These are phyloP conservation scores for Cystobasidiopsis lactophilus DNA, from an alignment of 768 basidiomycete species.

Conservation along the genomic window DNA sequence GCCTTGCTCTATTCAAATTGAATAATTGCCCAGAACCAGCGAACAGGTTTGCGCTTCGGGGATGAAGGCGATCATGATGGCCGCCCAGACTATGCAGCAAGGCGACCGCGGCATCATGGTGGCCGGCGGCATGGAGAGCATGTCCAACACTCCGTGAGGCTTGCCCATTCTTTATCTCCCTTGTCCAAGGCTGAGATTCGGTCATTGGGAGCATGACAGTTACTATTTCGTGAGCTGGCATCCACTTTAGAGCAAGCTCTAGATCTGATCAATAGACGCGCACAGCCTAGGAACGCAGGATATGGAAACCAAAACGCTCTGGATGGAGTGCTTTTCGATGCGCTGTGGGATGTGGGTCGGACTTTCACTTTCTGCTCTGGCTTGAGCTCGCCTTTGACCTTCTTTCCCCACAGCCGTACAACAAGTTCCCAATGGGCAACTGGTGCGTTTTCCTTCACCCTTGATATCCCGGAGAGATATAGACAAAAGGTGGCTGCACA, in stretches of 20 bases:
- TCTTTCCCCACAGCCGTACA: not conserved
- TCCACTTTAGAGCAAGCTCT: not conserved
- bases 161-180: not conserved
- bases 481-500: not conserved
- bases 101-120: slow-evolving; percentile 71
- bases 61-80: slow-evolving; percentile 84
- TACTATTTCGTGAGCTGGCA: not conserved
- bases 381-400: too few species aligned
- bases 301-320: slow-evolving; percentile 75
- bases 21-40: too few species aligned
- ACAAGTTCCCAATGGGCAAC: slow-evolving; percentile 73
- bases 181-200: not conserved
- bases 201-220: not conserved
- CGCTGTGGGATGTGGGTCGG: slow-evolving; percentile 59
- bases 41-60: slow-evolving; percentile 73
- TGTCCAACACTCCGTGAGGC: slow-evolving; percentile 96
- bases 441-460: slow-evolving; percentile 30
- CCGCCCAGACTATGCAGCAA: slow-evolving; percentile 65
- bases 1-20: not conserved
- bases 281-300: slow-evolving; percentile 27
- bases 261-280: not conserved
- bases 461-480: not conserved
- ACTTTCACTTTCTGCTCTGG: too few species aligned
- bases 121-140: slow-evolving; percentile 97
- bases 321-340: slow-evolving; percentile 77